Base-by-base conservation (phyloP, 2,329 filamentous ascomycete genomes). In the Ophiostoma perfectum region DNA sequence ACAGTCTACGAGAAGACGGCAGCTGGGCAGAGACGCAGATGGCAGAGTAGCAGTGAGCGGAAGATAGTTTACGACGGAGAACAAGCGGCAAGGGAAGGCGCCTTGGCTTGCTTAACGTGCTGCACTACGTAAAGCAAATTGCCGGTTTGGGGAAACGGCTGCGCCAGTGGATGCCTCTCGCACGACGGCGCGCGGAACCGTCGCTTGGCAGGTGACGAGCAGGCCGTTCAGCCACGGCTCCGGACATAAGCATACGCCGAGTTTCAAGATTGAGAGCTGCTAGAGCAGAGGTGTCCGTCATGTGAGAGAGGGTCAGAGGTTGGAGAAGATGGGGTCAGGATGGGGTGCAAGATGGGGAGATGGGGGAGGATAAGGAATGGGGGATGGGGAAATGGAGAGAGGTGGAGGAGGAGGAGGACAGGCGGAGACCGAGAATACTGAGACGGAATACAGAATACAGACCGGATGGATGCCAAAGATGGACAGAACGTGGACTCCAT, bases 321-420 rank as follows among this genome's bases (percentile, higher is more conserved):
- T 62, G 58, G 58, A 41, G 36, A 62, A 41, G 38, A 62, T 62
- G 36, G 38, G 60, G 60, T 60, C 12, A 16, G n/a, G 49, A 39
- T 9, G 7, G 38, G 60, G 60, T 38, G 39, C 36, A 41, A 41
- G 58, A 63, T 63, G 60, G 60, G 39, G 39, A 42, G 60, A 63
- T 63, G 60, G 60, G 39, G 60, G n/a, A 44, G 16, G 60, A 14
- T 8, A 36, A 42, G 38, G 60, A 38, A 7, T n/a, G 27, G 27
- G 7, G 14, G 27, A 38, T 60, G 55, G 55, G 16, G 55, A 55
- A 18, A 55, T 27, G 18, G 49, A 27, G 49, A 27, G 9, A 38
- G 14, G 27, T 60, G 55, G 55, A 11, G 9, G 7, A 38, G 55
- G 8, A 6, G 11, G 11, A 44, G 2, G 11, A 8, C 42, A 44